These are phyloP conservation scores for Calonectria ilicicola DNA, from an alignment of 2,329 filamentous ascomycete species.

Conservation along the genomic window DNA sequence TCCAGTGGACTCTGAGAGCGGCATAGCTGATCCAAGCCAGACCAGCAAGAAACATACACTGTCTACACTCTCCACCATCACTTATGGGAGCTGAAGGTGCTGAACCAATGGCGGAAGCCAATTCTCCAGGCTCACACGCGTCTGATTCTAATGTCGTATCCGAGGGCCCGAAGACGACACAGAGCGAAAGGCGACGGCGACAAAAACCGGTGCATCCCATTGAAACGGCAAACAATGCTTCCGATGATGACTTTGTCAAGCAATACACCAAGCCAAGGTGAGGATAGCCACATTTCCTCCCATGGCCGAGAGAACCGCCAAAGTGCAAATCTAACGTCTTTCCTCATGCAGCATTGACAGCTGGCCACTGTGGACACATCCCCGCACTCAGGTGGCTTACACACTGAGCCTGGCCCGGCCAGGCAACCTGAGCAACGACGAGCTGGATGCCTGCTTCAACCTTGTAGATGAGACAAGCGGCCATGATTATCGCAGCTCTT, in stretches of 20 bases:
- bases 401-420: slow-evolving; percentile 57
- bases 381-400: slow-evolving; percentile 55
- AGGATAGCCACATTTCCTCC: not conserved
- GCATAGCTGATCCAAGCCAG: slow-evolving; percentile 1
- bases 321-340: not conserved
- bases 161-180: slow-evolving; percentile 23
- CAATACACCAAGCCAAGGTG: slow-evolving; percentile 63
- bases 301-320: not conserved
- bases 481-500: slow-evolving; percentile 72
- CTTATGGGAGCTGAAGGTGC: not conserved
- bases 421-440: slow-evolving; percentile 51
- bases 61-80: not conserved
- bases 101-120: slow-evolving; percentile 25
- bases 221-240: slow-evolving; percentile 60
- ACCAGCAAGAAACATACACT: not conserved
- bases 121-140: not conserved
- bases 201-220: slow-evolving; percentile 50
- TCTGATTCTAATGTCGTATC: not conserved
- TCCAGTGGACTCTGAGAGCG: not conserved
- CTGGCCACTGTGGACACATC: slow-evolving; percentile 64
- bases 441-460: slow-evolving; percentile 65
- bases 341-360: slow-evolving; percentile 30
- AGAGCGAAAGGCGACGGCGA: slow-evolving; percentile 29
- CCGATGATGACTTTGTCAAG: slow-evolving; percentile 60
- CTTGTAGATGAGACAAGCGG: slow-evolving; percentile 74